Conservation (phyloP, 345 rosid genomes). For the Citrus hindsii region DNA sequence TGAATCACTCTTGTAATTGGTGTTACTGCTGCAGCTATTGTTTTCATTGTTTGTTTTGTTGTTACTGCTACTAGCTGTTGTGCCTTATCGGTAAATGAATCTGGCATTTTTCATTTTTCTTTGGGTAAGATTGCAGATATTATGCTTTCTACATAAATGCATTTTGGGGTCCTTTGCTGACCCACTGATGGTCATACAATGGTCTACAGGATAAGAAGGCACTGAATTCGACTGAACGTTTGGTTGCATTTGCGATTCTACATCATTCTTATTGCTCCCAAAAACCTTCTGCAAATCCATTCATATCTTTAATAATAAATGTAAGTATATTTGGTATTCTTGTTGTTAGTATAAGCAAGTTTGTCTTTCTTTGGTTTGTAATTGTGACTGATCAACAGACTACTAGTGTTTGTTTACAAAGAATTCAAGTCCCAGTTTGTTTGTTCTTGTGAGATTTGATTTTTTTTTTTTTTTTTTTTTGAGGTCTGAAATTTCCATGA, state of each 20-base stretch:
- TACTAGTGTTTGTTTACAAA: background rate
- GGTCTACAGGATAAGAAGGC: conserved; percentile 60
- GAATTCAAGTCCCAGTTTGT: background rate
- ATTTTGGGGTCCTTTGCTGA: background rate
- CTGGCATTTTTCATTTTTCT: background rate
- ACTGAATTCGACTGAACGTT: conserved; percentile 60
- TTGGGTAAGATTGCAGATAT: background rate
- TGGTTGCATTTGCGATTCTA: conserved; percentile 65
- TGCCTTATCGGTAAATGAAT: background rate
- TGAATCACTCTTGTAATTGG: background rate
- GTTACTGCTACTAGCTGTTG: background rate
- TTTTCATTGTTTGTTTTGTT: background rate
- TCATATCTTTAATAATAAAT: conserved; percentile 44
- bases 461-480: background rate
- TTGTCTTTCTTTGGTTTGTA: background rate
- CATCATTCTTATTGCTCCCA: conserved; percentile 58
- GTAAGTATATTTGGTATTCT: conserved; percentile 36
- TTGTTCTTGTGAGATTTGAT: background rate
- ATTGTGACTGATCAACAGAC: background rate
- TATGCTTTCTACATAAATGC: background rate
- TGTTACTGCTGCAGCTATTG: background rate
- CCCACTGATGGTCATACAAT: background rate
- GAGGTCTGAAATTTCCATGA: background rate
- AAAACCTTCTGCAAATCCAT: conserved; percentile 57
- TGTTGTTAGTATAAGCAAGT: background rate